Percentiles rank a stretch among this genome's conserved stretches.
phyloP scores from a whole-genome alignment of 345 rosid genomes.

The Theobroma cacao region DNA sequence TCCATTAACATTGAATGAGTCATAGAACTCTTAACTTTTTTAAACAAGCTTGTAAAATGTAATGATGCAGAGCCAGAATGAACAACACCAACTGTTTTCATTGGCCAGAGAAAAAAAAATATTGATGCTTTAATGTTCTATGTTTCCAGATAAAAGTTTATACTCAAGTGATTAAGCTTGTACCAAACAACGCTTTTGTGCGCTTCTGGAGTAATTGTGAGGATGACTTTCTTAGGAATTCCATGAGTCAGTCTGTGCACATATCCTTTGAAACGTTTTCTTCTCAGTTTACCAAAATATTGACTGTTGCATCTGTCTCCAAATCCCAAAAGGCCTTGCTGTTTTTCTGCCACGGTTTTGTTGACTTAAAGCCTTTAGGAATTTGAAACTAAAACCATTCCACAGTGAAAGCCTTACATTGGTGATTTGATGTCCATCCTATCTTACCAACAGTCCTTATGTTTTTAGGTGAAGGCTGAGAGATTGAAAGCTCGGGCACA shows the following conservation, averaged over 20 bases:
- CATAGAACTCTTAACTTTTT: too few species aligned
- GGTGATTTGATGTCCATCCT: neutral
- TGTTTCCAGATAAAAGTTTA: neutral
- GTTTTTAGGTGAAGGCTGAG: conserved; percentile 68
- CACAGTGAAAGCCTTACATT: neutral
- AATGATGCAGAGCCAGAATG: neutral
- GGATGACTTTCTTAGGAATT: neutral
- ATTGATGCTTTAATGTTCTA: neutral
- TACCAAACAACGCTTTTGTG: neutral
- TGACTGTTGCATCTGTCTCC: neutral
- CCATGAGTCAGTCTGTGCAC: neutral
- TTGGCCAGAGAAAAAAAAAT: neutral
- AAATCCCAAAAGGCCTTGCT: neutral
- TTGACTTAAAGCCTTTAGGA: neutral
- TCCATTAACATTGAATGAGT: too few species aligned
- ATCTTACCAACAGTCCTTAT: neutral
- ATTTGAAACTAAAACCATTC: neutral
- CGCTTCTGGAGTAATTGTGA: neutral
- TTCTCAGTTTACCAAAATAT: neutral
- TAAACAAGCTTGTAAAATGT: neutral
- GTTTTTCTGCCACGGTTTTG: neutral
- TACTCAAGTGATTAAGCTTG: neutral
- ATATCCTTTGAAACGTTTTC: neutral
- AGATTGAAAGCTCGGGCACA: conserved; percentile 86
- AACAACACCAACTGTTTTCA: neutral